These are phyloP conservation scores for Hortiboletus flavorubellus DNA, from an alignment of 768 basidiomycete species.

Conservation along the genomic window DNA sequence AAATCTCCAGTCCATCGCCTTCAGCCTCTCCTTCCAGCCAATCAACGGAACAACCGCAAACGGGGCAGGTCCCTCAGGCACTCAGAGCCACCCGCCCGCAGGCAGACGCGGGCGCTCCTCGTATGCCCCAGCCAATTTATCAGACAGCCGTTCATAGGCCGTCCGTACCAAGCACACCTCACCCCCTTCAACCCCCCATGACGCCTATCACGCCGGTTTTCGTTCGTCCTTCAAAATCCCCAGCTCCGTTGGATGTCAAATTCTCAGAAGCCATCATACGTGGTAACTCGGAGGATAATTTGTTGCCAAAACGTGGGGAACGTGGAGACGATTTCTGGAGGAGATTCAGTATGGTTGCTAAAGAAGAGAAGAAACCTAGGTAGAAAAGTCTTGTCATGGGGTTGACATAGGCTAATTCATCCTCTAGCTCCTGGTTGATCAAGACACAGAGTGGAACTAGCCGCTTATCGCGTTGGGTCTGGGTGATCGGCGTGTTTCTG, in stretches of 20 bases:
- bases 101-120: conserved; percentile 16
- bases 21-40: conserved; percentile 34
- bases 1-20: conserved; percentile 48
- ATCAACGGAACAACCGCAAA: conserved; percentile 22
- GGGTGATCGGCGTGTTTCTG: conserved; percentile 60
- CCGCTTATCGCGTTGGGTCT: conserved; percentile 65
- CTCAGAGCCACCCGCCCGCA: conserved; percentile 21
- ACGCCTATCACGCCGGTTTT: conserved; percentile 81
- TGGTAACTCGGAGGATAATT: conserved; percentile 61
- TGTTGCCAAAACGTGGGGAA: conserved; percentile 66
- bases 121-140: conserved; percentile 33
- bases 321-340: conserved; percentile 85
- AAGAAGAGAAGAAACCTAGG: conserved; percentile 59
- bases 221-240: conserved; percentile 51
- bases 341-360: conserved; percentile 80
- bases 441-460: conserved; percentile 55
- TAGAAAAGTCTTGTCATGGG: conserved; percentile 12
- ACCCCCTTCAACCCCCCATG: conserved; percentile 71
- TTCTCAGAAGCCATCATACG: conserved; percentile 61
- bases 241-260: conserved; percentile 40
- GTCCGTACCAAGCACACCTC: conserved; percentile 53
- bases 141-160: conserved; percentile 28
- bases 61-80: conserved; percentile 30
- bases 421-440: conserved; percentile 57
- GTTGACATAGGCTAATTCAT: background rate